These are phyloP conservation scores for Candida ovalis DNA, from an alignment of 805 yeast species.

Conservation along the genomic window DNA sequence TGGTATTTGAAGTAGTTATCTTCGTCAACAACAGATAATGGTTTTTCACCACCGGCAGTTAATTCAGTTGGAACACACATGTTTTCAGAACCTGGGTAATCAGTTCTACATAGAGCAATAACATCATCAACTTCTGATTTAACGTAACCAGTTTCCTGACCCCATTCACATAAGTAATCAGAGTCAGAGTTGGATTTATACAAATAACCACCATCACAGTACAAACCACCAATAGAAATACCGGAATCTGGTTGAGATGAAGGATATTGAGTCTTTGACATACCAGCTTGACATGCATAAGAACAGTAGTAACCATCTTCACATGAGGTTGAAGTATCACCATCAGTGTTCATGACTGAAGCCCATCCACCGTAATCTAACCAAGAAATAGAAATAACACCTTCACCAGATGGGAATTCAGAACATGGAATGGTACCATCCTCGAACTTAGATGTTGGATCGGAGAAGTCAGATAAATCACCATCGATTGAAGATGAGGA, in stretches of 20 bases:
- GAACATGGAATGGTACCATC: constrained; percentile 72
- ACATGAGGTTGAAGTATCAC: constrained; percentile 67
- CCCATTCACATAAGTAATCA: constrained; percentile 84
- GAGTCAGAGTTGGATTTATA: constrained; percentile 71
- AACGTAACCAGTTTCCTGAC: constrained; percentile 64
- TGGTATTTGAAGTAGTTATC: constrained; percentile 76
- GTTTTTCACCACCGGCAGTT: constrained; percentile 57
- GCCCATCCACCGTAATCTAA: constrained; percentile 49
- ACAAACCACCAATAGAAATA: constrained; percentile 89
- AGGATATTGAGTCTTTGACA: constrained; percentile 99
- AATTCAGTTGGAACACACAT: constrained; percentile 94
- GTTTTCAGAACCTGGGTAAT: constrained; percentile 98
- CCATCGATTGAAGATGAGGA: constrained; percentile 41
- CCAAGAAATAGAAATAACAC: constrained; percentile 61
- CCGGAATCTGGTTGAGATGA: constrained; percentile 80
- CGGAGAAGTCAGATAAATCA: constrained; percentile 45
- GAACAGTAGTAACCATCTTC: constrained; percentile 92
- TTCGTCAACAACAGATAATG: constrained; percentile 77
- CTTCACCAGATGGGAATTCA: constrained; percentile 70
- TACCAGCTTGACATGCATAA: constrained; percentile 97
- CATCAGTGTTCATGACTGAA: constrained; percentile 42
- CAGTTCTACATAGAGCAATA: constrained; percentile 95
- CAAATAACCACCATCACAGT: constrained; percentile 79
- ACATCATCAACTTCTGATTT: constrained; percentile 57
- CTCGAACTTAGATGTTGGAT: constrained; percentile 51